phyloP scores from a whole-genome alignment of 768 basidiomycete species.

The Russula virescens region DNA sequence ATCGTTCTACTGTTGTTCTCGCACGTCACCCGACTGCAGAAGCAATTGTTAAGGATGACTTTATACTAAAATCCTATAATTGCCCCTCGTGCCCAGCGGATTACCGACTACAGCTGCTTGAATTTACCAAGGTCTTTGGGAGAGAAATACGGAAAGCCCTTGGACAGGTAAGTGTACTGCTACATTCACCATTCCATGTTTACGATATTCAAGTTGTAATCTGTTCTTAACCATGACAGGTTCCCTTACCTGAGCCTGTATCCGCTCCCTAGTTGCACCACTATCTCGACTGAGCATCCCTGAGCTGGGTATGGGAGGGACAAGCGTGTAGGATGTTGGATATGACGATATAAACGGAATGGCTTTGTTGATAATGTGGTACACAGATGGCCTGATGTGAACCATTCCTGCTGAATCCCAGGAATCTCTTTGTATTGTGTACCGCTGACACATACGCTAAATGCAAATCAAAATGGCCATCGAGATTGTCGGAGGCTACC shows the following conservation, averaged over 20 bases:
- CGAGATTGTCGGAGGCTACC: no score
- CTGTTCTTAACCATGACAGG: neutral
- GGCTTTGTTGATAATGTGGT: no score
- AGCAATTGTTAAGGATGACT: neutral
- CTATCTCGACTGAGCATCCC: no score
- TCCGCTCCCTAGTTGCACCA: neutral
- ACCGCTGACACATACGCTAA: no score
- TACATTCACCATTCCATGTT: neutral
- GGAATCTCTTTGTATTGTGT: no score
- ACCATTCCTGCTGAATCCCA: no score
- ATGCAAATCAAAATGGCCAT: no score
- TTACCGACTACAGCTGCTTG: neutral
- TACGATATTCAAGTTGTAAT: neutral
- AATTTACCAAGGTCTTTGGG: neutral
- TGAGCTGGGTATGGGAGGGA: no score
- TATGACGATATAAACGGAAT: no score
- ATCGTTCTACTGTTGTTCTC: neutral
- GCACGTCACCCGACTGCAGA: conserved; percentile 1
- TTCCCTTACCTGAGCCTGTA: conserved; percentile 2
- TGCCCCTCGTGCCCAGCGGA: neutral
- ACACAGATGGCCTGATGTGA: no score
- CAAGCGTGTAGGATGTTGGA: no score
- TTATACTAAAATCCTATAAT: neutral
- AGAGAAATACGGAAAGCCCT: neutral
- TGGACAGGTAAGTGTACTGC: neutral